Base-by-base conservation (phyloP, 306 rosid species). In the Cicer bijugum region DNA sequence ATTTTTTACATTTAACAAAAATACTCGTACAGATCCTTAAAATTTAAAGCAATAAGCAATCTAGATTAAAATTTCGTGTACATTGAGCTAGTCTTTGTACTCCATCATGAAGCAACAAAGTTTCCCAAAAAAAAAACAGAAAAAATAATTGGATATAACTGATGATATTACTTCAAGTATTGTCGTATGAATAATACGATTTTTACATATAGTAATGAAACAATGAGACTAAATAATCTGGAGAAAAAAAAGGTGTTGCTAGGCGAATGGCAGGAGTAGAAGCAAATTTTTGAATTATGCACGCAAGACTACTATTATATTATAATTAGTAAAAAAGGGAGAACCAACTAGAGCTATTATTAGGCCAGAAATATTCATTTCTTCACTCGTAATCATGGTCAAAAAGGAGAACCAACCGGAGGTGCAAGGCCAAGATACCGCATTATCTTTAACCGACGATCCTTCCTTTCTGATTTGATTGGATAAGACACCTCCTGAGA, bases 391-490 rank as follows among this genome's bases (percentile, higher is more conserved):
- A 23, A 62, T 71, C 60, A 20, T 6, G 71, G 12, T 76, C 55
- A 80, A 74, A 72, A 90, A 6, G 96, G 96, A 69, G 96, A 90
- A 57, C 96, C 93, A 74, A 80, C 47, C 4, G 96, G 96, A 71
- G 90, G 85, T 33, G 82, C 84, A 60, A 88, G 96, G 60, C 96
- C 93, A 3, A 90, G 86, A 78, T 80, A 75, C 50, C 93, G 90
- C 96, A 90, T 90, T 82, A 90, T 88, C 90, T 82, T 84, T 40
- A 90, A 65, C 76, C 86, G 83, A 4, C 96, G 89, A 75, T 73
- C 67, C 73, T 79, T 82, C 67, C 61, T 72, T 10, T 87, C 86
- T 33, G 90, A 61, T 77, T 81, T 87, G 51, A 67, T 59, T 63
- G 87, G 76, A 75, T 55, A 50, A 17, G 86, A 55, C 47, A 71